Evolutionary conservation across 345 rosid species (phyloP).

Genomic region (Aquilaria sinensis): DNA sequence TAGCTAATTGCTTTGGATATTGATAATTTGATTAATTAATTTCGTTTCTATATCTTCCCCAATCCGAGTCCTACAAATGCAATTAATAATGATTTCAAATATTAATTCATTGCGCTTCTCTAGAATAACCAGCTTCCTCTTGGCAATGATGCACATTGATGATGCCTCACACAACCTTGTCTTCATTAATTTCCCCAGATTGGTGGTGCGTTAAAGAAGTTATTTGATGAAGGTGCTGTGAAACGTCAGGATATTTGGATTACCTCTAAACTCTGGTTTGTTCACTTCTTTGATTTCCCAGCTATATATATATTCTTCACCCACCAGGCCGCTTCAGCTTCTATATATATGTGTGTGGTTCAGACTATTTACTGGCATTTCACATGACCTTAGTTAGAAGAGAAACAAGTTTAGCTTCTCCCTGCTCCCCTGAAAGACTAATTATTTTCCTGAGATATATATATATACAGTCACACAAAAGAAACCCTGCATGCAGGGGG

Average conservation of each 20-base stretch:
- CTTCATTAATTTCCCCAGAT: constrained; percentile 17
- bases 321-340: not conserved
- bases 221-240: constrained; percentile 30
- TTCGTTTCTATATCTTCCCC: no score
- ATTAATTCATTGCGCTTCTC: not conserved
- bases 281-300: not conserved
- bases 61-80: not conserved
- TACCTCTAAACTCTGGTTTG: constrained; percentile 43
- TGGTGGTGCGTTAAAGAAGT: constrained; percentile 30
- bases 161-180: not conserved
- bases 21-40: no score
- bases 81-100: not conserved
- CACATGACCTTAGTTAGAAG: not conserved
- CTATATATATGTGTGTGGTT: no score
- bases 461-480: no score
- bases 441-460: not conserved
- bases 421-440: not conserved
- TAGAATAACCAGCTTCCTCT: not conserved
- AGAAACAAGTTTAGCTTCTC: not conserved
- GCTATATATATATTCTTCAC: not conserved
- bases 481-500: constrained; percentile 19
- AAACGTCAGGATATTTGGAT: constrained; percentile 38
- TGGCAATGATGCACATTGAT: not conserved
- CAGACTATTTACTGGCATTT: not conserved
- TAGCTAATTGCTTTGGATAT: no score